A percentile compares a stretch with the other conserved stretches of the same genome.
Evolutionary conservation across 1,284 basidiomycete genomes (phyloP).

Genomic region (Boletus sp.): DNA sequence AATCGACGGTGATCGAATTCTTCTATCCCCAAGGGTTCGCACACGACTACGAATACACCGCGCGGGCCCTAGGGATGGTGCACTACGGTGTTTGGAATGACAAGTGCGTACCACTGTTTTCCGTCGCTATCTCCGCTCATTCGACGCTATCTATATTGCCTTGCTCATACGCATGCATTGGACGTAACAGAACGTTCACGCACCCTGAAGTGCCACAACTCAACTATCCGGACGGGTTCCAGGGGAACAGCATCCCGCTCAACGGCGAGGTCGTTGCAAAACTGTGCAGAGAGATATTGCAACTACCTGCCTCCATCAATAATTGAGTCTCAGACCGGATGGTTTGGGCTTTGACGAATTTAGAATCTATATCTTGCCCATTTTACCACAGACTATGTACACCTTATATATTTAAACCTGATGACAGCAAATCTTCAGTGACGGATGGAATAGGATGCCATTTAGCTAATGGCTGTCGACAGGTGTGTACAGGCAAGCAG

Average conservation of each 20-base stretch:
- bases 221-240: conserved; percentile 53
- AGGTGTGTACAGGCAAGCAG: too few relatives aligned
- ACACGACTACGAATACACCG: conserved; percentile 80
- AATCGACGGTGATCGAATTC: conserved; percentile 91
- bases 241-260: conserved; percentile 51
- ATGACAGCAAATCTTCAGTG: too few relatives aligned
- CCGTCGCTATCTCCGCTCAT: neutral
- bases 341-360: neutral
- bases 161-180: neutral
- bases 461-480: too few relatives aligned
- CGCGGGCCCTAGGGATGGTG: conserved; percentile 75
- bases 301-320: conserved; percentile 4
- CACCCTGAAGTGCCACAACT: conserved; percentile 43
- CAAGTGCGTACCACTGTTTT: conserved; percentile 32
- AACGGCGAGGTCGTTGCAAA: conserved; percentile 48
- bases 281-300: conserved; percentile 43
- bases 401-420: too few relatives aligned
- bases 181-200: conserved; percentile 44
- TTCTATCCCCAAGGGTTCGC: conserved; percentile 85
- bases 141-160: neutral
- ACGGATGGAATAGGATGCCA: too few relatives aligned
- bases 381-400: neutral
- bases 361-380: neutral
- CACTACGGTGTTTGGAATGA: conserved; percentile 84
- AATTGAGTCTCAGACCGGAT: neutral